Conservation (phyloP, 2,329 filamentous ascomycete species). For the Epichloe scottii region DNA sequence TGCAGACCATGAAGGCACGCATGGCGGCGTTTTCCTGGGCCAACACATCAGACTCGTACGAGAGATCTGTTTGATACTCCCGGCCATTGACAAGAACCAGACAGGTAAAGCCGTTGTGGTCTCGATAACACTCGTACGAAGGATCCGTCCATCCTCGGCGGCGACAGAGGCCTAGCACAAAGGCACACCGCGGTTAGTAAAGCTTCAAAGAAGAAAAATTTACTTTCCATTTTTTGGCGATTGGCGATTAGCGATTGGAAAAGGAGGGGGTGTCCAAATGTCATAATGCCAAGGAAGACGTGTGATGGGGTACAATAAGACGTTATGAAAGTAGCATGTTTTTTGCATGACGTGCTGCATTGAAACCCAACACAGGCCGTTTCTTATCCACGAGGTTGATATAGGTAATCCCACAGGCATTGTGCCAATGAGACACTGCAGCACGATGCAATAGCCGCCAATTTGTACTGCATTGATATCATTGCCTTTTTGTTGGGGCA, state of each 20-base stretch:
- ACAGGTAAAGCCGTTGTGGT: slow-evolving; percentile 68
- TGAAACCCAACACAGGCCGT: neutral
- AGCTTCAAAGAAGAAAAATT: neutral
- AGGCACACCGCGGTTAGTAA: neutral
- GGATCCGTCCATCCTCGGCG: slow-evolving; percentile 90
- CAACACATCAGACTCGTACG: slow-evolving; percentile 68
- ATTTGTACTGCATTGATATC: neutral
- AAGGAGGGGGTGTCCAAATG: neutral
- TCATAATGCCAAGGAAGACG: neutral
- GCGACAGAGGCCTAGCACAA: slow-evolving; percentile 69
- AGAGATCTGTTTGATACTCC: slow-evolving; percentile 84
- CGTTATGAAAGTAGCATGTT: neutral
- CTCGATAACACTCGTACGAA: slow-evolving; percentile 70
- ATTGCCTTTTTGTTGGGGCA: neutral
- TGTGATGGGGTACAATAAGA: neutral
- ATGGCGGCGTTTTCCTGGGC: slow-evolving; percentile 91
- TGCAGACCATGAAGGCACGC: slow-evolving; percentile 93
- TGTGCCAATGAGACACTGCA: neutral
- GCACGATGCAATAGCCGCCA: neutral
- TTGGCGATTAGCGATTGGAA: neutral
- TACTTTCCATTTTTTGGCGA: neutral
- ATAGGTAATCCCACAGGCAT: neutral
- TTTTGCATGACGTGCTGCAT: neutral
- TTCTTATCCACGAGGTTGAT: neutral
- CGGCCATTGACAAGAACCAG: slow-evolving; percentile 91